phyloP scores from a whole-genome alignment of 192 early-diverging fungal genomes.

The Coemansia furcata region DNA sequence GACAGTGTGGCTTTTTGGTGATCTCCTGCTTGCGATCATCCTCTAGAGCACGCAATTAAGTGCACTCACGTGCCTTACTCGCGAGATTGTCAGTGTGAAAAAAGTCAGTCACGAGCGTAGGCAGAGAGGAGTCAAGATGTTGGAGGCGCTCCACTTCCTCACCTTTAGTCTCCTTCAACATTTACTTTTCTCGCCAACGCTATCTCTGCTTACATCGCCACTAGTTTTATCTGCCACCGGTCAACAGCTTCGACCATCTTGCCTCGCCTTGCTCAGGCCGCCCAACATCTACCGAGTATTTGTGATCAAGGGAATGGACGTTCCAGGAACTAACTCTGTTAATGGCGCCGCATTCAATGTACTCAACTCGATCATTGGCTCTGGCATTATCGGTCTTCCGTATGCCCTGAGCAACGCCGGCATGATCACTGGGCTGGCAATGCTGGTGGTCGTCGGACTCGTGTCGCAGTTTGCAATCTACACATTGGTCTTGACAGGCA shows the following conservation, averaged over 20 bases:
- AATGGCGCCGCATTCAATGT: constrained; percentile 54
- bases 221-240: not conserved
- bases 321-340: not conserved
- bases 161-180: not conserved
- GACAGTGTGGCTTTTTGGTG: not conserved
- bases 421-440: constrained; percentile 53
- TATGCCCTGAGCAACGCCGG: constrained; percentile 62
- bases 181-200: not conserved
- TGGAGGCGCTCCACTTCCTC: not conserved
- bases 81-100: not conserved
- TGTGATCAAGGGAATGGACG: not conserved
- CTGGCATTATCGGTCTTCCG: constrained; percentile 62
- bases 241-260: not conserved
- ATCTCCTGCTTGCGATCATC: not conserved
- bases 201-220: not conserved
- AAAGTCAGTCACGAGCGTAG: not conserved
- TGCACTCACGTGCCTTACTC: not conserved
- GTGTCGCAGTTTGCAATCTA: constrained; percentile 58
- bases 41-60: not conserved
- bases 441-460: constrained; percentile 53
- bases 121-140: not conserved
- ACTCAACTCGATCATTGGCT: constrained; percentile 66
- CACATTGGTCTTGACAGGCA: constrained; percentile 56
- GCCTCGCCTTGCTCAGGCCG: not conserved
- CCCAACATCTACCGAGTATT: not conserved